Base-by-base conservation (phyloP, 805 yeast genomes). In the Scheffersomyces lignosus region DNA sequence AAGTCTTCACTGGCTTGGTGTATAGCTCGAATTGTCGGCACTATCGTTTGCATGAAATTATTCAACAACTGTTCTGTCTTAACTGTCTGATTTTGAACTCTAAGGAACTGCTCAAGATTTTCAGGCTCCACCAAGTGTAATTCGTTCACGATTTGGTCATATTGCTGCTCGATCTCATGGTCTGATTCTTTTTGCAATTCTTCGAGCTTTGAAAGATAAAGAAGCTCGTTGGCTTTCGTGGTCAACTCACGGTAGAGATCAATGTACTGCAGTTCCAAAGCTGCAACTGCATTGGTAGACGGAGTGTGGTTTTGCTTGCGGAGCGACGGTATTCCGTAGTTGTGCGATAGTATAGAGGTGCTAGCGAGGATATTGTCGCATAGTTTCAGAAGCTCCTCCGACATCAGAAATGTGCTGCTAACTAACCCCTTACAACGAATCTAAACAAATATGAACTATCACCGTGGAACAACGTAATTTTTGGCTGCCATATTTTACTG, bases 1-100 rank as follows among this genome's bases (percentile, higher is more conserved):
- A 61, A 40, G 15, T 58, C 44, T 12, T 43, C 30, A 34, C 54
- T 51, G 4, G 49, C 45, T 28, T 58, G 62, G 43, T 66, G 66
- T 3, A 66, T 54, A 4, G 68, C 48, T 31, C 64, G 48, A 27
- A 66, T 49, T 18, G 62, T 54, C 5, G 71, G 71, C 2, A 56
- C 44, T 12, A 61, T 53, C 20, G 47, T 38, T 28, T 62, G 57
- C 14, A 66, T 40, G 35, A 53, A 56, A 12, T 45, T 51, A 18
- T 51, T 52, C 18, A 59, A 43, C 20, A 67, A 43, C 9, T 43
- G 38, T 6, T 50, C 45, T 2, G 64, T 50, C 37, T 64, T 64
- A 37, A 62, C 43, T 18, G 15, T 41, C 13, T 45, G 36, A 40
- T 41, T 52, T 20, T 58, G 62, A 4, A 33, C 15, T 6, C 32